Evolutionary conservation across 2,329 filamentous ascomycete genomes (phyloP).

Genomic region (Beauveria sp.): DNA sequence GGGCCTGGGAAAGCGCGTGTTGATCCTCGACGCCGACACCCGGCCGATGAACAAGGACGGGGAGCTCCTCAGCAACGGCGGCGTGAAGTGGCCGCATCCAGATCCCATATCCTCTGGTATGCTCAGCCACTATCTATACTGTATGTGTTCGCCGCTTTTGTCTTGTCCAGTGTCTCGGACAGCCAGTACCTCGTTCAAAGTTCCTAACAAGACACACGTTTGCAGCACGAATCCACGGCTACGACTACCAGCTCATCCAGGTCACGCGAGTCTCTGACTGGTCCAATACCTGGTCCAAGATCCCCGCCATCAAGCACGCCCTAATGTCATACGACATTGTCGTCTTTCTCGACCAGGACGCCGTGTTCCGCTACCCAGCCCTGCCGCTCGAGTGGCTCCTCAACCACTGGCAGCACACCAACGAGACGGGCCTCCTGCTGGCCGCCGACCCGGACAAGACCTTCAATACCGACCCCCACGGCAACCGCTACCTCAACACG

Average conservation of each 20-base stretch:
- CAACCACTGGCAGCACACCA: constrained; percentile 35
- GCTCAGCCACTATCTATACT: constrained; percentile 3
- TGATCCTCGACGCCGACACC: constrained; percentile 2
- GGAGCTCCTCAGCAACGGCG: neutral
- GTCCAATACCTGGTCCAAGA: constrained; percentile 38
- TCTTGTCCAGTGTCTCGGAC: too few species aligned
- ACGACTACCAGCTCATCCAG: constrained; percentile 40
- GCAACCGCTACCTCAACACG: constrained; percentile 29
- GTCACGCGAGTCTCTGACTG: constrained; percentile 32
- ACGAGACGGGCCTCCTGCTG: constrained; percentile 35
- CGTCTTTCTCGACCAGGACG: constrained; percentile 38
- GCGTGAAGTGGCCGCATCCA: neutral
- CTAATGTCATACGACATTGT: constrained; percentile 33
- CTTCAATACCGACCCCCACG: constrained; percentile 30
- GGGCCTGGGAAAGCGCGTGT: neutral
- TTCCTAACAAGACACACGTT: constrained; percentile 2
- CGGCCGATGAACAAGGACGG: neutral
- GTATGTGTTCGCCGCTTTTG: neutral
- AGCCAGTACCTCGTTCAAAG: too few species aligned
- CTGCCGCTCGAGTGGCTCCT: constrained; percentile 41
- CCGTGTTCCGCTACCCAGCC: constrained; percentile 31
- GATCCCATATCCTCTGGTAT: neutral
- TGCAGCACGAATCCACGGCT: constrained; percentile 32
- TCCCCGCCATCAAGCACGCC: constrained; percentile 29
- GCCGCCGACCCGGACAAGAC: constrained; percentile 34